Evolutionary conservation across 169 alveolate species (phyloP).

Genomic region (Perkinsus chesapeaki): DNA sequence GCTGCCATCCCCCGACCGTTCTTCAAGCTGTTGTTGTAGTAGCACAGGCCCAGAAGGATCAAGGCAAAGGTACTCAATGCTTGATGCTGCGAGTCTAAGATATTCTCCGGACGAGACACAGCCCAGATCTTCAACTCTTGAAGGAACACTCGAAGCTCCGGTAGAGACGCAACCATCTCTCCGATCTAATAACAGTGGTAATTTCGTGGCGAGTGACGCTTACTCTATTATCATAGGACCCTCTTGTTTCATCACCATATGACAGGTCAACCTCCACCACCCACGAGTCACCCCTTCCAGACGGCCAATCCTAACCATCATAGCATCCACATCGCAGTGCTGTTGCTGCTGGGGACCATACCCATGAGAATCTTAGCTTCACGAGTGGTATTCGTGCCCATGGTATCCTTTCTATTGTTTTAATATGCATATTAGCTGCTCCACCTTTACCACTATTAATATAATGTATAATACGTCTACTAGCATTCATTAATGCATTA

Average conservation of each 20-base stretch:
- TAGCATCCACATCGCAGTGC: neutral
- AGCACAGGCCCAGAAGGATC: neutral
- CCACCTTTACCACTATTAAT: neutral
- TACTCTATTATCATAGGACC: neutral
- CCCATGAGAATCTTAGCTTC: neutral
- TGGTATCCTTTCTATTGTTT: neutral
- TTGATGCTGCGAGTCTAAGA: neutral
- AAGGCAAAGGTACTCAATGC: neutral
- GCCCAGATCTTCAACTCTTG: neutral
- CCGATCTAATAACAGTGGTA: neutral
- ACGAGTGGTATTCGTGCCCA: neutral
- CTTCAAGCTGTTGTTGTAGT: neutral
- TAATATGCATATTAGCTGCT: neutral
- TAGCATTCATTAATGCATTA: neutral
- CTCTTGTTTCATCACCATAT: neutral
- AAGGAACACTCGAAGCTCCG: neutral
- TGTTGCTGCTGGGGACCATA: neutral
- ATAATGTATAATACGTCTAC: neutral
- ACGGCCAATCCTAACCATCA: neutral
- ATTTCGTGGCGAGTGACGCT: constrained; percentile 5
- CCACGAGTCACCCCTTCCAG: neutral
- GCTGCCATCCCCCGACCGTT: neutral
- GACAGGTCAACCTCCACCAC: neutral
- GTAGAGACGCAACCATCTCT: neutral
- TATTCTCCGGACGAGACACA: neutral